These are phyloP conservation scores for Fraxinus sp. DNA, from an alignment of 305 asterid species.

Conservation along the genomic window DNA sequence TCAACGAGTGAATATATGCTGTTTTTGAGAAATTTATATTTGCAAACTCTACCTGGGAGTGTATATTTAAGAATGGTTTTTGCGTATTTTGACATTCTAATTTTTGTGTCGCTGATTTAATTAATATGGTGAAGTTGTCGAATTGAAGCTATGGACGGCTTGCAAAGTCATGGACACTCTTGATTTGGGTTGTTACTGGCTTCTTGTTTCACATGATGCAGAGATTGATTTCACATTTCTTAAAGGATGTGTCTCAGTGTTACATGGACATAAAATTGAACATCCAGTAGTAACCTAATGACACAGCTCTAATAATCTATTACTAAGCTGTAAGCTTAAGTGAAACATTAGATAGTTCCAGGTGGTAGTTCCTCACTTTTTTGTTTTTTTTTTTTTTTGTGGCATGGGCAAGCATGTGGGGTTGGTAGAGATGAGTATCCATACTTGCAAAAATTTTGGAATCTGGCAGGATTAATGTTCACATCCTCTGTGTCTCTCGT, in stretches of 20 bases:
- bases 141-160: conserved; percentile 5
- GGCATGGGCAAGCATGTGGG: not conserved
- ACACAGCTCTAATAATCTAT: not conserved
- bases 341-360: not conserved
- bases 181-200: conserved; percentile 1
- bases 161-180: not conserved
- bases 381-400: not conserved
- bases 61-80: not conserved
- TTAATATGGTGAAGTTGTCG: not conserved
- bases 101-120: not conserved
- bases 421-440: not conserved
- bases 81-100: not conserved
- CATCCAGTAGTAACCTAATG: not conserved
- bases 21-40: not conserved
- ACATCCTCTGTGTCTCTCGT: not conserved
- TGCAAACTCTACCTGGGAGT: not conserved
- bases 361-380: not conserved
- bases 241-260: not conserved
- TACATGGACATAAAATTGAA: not conserved
- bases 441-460: not conserved
- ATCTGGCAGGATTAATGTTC: not conserved
- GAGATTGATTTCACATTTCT: not conserved
- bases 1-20: not conserved
- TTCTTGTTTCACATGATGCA: not conserved
- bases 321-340: not conserved